A percentile compares a stretch with the other conserved stretches of the same genome.
Conservation (phyloP, 2,329 filamentous ascomycete genomes). For the Calonectria honghensis region DNA sequence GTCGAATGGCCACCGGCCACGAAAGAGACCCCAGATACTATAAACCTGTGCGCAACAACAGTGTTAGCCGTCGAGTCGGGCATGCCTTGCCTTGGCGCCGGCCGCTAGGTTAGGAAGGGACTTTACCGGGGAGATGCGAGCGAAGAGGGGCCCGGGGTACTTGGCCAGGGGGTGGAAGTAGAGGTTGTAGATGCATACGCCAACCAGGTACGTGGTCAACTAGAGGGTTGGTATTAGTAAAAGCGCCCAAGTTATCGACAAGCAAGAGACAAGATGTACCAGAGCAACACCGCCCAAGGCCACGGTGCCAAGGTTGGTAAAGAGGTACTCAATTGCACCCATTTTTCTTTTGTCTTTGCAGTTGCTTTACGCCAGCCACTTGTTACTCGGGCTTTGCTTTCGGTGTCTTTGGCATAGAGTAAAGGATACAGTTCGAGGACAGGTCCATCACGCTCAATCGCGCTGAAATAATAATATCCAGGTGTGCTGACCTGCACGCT, state of each 20-base stretch:
- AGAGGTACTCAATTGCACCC: constrained; percentile 37
- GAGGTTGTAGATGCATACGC: constrained; percentile 52
- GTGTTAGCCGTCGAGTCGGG: not conserved
- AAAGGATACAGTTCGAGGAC: constrained; percentile 13
- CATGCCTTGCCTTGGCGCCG: not conserved
- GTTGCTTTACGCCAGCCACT: not conserved
- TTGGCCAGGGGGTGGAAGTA: constrained; percentile 58
- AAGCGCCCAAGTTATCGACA: not conserved
- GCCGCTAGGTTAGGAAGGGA: not conserved
- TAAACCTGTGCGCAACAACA: constrained; percentile 36
- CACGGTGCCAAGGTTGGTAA: constrained; percentile 33
- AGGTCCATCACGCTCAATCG: constrained; percentile 6
- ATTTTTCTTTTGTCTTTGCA: constrained; percentile 12
- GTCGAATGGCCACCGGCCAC: constrained; percentile 45
- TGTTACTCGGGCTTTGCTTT: not conserved
- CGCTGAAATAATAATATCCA: constrained; percentile 43
- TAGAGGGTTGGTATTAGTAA: constrained; percentile 27
- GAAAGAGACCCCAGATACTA: constrained; percentile 51
- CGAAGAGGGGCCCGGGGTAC: constrained; percentile 53
- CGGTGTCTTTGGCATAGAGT: not conserved
- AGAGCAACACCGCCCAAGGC: constrained; percentile 31
- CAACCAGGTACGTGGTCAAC: constrained; percentile 40
- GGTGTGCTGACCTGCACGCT: constrained; percentile 45
- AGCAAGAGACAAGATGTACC: constrained; percentile 15
- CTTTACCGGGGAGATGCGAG: constrained; percentile 44